A percentile compares a stretch with the other conserved stretches of the same genome.
Conservation (phyloP, 257 asterid species). For the Jaltomata sinuosa region DNA sequence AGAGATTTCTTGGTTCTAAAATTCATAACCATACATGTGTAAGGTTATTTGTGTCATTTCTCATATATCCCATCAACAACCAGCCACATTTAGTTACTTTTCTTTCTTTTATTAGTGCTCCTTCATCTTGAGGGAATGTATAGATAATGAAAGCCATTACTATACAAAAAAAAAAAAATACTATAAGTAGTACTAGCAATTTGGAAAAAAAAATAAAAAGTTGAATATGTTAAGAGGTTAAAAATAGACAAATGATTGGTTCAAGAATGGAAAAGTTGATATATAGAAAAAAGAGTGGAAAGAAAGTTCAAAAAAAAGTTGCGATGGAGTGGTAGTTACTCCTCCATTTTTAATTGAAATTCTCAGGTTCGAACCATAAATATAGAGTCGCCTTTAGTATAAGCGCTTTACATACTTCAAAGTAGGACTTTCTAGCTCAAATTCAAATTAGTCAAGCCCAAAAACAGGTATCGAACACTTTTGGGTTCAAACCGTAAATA, state of each 20-base stretch:
- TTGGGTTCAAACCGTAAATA: background rate
- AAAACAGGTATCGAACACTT: background rate
- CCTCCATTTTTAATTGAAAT: fast-evolving
- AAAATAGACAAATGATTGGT: background rate
- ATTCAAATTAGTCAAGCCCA: background rate
- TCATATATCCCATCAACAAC: background rate
- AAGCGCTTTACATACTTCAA: background rate
- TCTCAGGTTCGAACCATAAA: fast-evolving
- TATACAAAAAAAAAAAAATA: background rate
- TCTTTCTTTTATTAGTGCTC: background rate
- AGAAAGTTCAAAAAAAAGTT: background rate
- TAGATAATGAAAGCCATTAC: background rate
- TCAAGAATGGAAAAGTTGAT: background rate
- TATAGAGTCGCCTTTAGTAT: background rate
- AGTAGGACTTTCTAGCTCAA: background rate
- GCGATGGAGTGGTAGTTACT: background rate
- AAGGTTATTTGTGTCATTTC: background rate
- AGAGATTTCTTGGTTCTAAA: background rate
- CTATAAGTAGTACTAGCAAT: background rate
- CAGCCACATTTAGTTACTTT: background rate
- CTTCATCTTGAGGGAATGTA: background rate
- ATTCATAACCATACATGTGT: background rate
- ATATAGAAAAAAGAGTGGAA: background rate
- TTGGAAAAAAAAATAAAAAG: background rate
- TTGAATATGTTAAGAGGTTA: background rate